These are phyloP conservation scores for Sporothrix luriei DNA, from an alignment of 2,329 filamentous ascomycete genomes.

Conservation along the genomic window DNA sequence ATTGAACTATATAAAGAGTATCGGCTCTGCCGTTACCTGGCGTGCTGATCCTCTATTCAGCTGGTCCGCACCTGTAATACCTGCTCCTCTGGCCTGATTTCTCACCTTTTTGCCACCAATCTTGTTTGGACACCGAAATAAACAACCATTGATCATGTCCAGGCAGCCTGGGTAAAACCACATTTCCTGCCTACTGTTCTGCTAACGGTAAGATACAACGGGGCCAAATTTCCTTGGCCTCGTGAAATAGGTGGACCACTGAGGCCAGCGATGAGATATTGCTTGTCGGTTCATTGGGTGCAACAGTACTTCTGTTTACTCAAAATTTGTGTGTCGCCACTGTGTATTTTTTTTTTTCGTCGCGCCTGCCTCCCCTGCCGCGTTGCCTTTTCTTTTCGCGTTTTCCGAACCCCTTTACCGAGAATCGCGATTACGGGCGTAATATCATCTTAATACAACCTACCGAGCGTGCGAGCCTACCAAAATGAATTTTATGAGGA, in stretches of 20 bases:
- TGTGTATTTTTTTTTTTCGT: neutral
- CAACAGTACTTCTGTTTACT: constrained; percentile 2
- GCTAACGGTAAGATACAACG: constrained; percentile 22
- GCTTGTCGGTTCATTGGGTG: neutral
- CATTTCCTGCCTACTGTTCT: neutral
- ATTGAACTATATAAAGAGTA: neutral
- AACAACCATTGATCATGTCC: neutral
- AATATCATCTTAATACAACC: neutral
- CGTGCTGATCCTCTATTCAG: no score
- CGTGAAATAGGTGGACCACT: constrained; percentile 9
- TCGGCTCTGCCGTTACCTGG: constrained; percentile 5
- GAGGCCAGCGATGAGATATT: constrained; percentile 9
- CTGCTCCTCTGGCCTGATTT: neutral
- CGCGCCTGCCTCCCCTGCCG: neutral
- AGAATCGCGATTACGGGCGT: constrained; percentile 11
- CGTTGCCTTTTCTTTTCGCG: neutral
- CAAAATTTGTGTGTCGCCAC: neutral
- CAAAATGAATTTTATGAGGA: neutral
- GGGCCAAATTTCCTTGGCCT: constrained; percentile 22
- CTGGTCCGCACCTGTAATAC: neutral
- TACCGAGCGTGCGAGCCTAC: neutral
- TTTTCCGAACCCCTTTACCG: constrained; percentile 10
- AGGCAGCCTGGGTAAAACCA: no score
- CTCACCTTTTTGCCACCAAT: neutral
- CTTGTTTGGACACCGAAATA: neutral